Evolutionary conservation across 495 filamentous ascomycete species (phyloP), one percentile per base, ranked within the genome.

Genomic region (Apiosordaria backusii): DNA sequence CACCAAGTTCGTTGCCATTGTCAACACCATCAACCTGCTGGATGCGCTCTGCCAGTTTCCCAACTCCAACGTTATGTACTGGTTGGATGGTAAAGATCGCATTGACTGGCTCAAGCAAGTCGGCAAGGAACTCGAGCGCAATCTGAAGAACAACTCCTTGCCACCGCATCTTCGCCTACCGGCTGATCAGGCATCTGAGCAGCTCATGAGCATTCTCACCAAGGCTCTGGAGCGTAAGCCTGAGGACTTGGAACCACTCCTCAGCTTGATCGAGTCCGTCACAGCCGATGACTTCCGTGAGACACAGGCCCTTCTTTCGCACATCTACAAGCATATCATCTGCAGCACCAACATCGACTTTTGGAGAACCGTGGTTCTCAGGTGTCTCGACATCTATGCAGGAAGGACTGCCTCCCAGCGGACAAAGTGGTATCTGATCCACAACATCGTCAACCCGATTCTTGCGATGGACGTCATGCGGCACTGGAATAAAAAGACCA

Each of bases 401-500:
- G 86, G 87, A 24, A 89, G 88, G 61, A 85, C 81, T 57, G 89
- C 90, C 13, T 86, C 89, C 0, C 93, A 97, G 74, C 91, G 89
- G 80, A 90, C 89, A 50, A 98, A 98, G 76, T 93, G 92, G 27
- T 99, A 97, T 74, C 85, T 92, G 9, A 92, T 98, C 71, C 91
- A 90, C 67, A 86, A 97, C 70, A 82, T 99, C 24, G 91, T 98
- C 60, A 99, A 99, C 73, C 95, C 96, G 0, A 96, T 98, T 53
- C 86, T 99, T 57, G 94, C 95, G 2, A 97, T 96, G 92, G 96
- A 99, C 77, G 89, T 97, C 57, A 91, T 91, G 85, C 83, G 87
- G 19, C 82, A 86, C 63, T 87, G 86, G 81, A 80, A 81, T 60
- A 73, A 77, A 22, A 71, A 78, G 57, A 71, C 81, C 18, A 88